Conservation (phyloP, 1,139 yeast species). For the Entelexis paramagnoliae region DNA sequence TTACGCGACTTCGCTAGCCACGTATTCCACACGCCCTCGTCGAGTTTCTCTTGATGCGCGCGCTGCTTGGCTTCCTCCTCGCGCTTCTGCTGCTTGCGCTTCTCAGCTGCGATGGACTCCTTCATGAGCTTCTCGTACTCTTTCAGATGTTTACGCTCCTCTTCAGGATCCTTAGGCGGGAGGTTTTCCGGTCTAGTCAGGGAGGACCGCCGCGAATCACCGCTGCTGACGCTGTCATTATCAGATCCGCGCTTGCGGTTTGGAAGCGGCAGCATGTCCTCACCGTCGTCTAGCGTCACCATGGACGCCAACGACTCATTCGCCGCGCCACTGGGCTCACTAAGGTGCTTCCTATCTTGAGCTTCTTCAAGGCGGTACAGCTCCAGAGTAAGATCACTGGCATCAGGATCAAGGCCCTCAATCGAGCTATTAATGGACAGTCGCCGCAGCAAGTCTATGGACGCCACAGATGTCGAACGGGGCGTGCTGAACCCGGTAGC, state of each 20-base stretch:
- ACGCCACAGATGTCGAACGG: background rate
- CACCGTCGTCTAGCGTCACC: conserved; percentile 1
- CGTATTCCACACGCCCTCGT: conserved; percentile 39
- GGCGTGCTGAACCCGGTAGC: background rate
- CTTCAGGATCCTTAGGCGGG: conserved; percentile 54
- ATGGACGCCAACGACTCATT: conserved; percentile 8
- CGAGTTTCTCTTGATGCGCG: conserved; percentile 18
- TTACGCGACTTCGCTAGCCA: conserved; percentile 33
- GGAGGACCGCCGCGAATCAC: conserved; percentile 28
- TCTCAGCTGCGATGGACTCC: conserved; percentile 35
- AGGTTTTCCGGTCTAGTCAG: conserved; percentile 55
- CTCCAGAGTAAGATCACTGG: conserved; percentile 40
- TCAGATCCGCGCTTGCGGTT: conserved; percentile 25
- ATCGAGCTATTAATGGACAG: conserved; percentile 4
- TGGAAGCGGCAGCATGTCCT: conserved; percentile 16
- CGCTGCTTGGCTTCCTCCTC: conserved; percentile 26
- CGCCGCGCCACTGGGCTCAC: conserved; percentile 1
- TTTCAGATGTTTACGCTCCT: conserved; percentile 45
- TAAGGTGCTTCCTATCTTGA: background rate
- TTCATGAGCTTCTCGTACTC: conserved; percentile 46
- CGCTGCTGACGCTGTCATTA: conserved; percentile 8
- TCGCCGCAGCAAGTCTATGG: background rate
- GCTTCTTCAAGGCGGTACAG: conserved; percentile 21
- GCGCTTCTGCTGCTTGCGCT: conserved; percentile 27
- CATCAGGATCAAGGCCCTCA: conserved; percentile 35